These are phyloP conservation scores for Shiraia bambusicola DNA, from an alignment of 2,329 filamentous ascomycete species.

Conservation along the genomic window DNA sequence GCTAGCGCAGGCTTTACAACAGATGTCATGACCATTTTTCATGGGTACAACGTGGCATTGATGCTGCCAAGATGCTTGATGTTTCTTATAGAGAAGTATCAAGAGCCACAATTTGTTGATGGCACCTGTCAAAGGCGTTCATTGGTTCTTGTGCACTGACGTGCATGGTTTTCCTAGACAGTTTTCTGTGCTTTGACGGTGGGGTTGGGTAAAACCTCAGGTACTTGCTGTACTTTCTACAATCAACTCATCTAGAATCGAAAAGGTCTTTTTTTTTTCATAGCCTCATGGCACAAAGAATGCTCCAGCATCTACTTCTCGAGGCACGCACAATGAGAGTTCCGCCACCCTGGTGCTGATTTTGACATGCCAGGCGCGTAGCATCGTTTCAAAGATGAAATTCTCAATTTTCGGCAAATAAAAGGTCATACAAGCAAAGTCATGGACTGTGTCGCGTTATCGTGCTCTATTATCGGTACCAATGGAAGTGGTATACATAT, in stretches of 20 bases:
- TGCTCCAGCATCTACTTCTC: no score
- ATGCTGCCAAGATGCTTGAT: constrained; percentile 24
- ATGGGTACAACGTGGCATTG: constrained; percentile 11
- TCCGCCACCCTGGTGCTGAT: background rate
- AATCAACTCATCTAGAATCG: no score
- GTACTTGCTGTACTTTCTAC: no score
- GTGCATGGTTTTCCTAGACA: background rate
- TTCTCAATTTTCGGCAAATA: constrained; percentile 22
- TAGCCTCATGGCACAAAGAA: no score
- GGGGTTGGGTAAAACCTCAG: no score
- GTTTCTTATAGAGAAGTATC: constrained; percentile 22
- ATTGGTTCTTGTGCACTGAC: constrained; percentile 3
- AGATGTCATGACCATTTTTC: constrained; percentile 14
- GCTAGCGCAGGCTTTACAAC: constrained; percentile 23
- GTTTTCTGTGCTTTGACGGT: no score
- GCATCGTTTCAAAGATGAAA: constrained; percentile 26
- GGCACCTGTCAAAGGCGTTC: constrained; percentile 16
- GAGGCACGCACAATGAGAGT: no score
- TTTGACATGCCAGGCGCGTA: constrained; percentile 11
- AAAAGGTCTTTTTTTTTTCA: no score
- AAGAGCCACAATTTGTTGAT: constrained; percentile 12
- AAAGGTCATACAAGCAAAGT: constrained; percentile 9
- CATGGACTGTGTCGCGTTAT: constrained; percentile 14
- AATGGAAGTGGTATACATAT: background rate
- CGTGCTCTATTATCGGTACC: background rate